A percentile compares a stretch with the other conserved stretches of the same genome.
Conservation (phyloP, 2,329 filamentous ascomycete genomes). For the Xylaria hypoxylon region DNA sequence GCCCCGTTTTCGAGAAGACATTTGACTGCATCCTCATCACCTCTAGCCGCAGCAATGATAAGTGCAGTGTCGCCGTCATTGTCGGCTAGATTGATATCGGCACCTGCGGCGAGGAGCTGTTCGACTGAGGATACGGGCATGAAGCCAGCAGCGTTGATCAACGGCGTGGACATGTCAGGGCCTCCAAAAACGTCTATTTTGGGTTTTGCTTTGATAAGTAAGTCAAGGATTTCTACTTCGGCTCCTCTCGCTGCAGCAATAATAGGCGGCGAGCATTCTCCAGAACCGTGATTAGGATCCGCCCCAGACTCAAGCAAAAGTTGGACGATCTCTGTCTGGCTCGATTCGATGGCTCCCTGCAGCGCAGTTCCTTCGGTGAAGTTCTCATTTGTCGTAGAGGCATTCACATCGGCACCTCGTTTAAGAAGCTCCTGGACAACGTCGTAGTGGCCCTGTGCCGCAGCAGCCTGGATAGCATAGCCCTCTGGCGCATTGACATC, state of each 20-base stretch:
- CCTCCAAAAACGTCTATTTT: conserved; percentile 54
- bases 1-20: conserved; percentile 53
- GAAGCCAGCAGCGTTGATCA: conserved; percentile 54
- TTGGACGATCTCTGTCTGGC: conserved; percentile 52
- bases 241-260: conserved; percentile 53
- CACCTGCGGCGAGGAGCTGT: conserved; percentile 52
- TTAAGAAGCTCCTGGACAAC: conserved; percentile 53
- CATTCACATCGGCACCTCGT: conserved; percentile 53
- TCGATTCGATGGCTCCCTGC: conserved; percentile 55
- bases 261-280: conserved; percentile 52
- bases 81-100: conserved; percentile 54
- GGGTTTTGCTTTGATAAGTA: conserved; percentile 52
- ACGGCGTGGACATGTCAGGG: conserved; percentile 51
- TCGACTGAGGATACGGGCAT: conserved; percentile 51
- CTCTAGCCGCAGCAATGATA: conserved; percentile 52
- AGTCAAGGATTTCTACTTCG: conserved; percentile 53
- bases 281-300: conserved; percentile 54
- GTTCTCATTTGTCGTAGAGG: conserved; percentile 46
- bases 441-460: conserved; percentile 51
- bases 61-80: conserved; percentile 54
- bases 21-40: conserved; percentile 51
- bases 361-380: conserved; percentile 54
- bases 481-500: conserved; percentile 52
- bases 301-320: conserved; percentile 54
- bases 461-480: conserved; percentile 55